phyloP scores from a whole-genome alignment of 192 early-diverging fungal genomes.

The Coemansia sp. region DNA sequence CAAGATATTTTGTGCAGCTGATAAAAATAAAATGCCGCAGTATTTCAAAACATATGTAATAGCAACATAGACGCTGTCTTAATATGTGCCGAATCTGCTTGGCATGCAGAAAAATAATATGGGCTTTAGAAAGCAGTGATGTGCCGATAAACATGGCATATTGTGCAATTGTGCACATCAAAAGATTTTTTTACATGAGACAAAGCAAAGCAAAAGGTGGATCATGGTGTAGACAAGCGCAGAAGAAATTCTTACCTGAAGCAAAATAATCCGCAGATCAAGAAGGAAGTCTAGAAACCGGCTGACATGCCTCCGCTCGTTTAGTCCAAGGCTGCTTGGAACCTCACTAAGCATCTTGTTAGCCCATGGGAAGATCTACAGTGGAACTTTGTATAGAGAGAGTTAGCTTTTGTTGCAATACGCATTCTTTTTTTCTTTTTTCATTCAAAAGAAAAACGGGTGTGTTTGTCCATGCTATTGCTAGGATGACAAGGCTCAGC shows the following conservation, averaged over 20 bases:
- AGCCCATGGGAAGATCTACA: slow-evolving; percentile 57
- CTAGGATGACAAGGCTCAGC: not conserved
- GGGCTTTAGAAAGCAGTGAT: not conserved
- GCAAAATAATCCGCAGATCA: slow-evolving; percentile 49
- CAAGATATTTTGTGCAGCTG: too few species aligned
- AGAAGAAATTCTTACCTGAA: slow-evolving; percentile 39
- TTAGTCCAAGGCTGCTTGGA: slow-evolving; percentile 19
- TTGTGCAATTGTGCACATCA: not conserved
- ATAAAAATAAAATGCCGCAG: too few species aligned
- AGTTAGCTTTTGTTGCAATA: not conserved
- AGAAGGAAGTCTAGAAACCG: slow-evolving; percentile 51
- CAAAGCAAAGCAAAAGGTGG: not conserved
- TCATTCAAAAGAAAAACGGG: not conserved
- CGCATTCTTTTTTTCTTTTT: not conserved
- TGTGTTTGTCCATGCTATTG: not conserved
- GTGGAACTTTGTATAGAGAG: not conserved
- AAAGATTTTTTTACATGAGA: not conserved
- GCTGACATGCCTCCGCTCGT: slow-evolving; percentile 33
- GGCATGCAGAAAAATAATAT: not conserved
- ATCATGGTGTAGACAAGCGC: not conserved
- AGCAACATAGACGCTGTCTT: not conserved
- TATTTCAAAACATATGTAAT: too few species aligned
- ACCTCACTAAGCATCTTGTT: slow-evolving; percentile 32
- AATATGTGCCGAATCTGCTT: not conserved
- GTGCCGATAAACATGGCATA: not conserved